Conservation (phyloP, 2,329 filamentous ascomycete species). For the Fusarium abutilonis region DNA sequence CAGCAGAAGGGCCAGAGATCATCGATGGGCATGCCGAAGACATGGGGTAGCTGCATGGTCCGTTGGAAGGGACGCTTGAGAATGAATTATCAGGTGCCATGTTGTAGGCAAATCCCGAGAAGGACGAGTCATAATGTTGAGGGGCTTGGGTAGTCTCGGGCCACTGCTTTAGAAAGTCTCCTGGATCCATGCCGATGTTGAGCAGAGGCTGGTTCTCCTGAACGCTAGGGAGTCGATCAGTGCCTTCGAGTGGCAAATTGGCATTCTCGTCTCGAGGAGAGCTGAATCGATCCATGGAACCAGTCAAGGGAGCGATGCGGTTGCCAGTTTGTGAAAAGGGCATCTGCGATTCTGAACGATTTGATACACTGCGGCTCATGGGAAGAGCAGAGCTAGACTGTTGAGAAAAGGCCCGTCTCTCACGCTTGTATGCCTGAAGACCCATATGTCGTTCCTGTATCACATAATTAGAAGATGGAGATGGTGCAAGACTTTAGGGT, state of each 20-base stretch:
- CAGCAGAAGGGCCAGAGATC: constrained; percentile 53
- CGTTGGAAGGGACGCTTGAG: constrained; percentile 26
- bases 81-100: constrained; percentile 34
- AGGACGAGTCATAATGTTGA: constrained; percentile 39
- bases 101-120: constrained; percentile 21
- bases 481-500: constrained; percentile 7
- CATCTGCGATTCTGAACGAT: constrained; percentile 52
- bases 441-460: constrained; percentile 30
- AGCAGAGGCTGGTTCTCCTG: constrained; percentile 48
- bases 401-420: constrained; percentile 44
- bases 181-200: constrained; percentile 53
- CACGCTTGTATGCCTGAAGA: constrained; percentile 34
- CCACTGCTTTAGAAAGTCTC: constrained; percentile 51
- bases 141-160: constrained; percentile 34
- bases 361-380: constrained; percentile 59
- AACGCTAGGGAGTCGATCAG: constrained; percentile 50
- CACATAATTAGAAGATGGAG: constrained; percentile 25
- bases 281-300: constrained; percentile 47
- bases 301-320: constrained; percentile 48
- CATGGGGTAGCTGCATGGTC: constrained; percentile 43
- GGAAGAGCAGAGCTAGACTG: constrained; percentile 48
- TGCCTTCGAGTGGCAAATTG: constrained; percentile 39
- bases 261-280: constrained; percentile 48
- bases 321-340: constrained; percentile 51
- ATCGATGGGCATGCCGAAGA: constrained; percentile 56